A percentile compares a stretch with the other conserved stretches of the same genome.
Evolutionary conservation across 768 basidiomycete genomes (phyloP).

Genomic region (Boletus edulis): DNA sequence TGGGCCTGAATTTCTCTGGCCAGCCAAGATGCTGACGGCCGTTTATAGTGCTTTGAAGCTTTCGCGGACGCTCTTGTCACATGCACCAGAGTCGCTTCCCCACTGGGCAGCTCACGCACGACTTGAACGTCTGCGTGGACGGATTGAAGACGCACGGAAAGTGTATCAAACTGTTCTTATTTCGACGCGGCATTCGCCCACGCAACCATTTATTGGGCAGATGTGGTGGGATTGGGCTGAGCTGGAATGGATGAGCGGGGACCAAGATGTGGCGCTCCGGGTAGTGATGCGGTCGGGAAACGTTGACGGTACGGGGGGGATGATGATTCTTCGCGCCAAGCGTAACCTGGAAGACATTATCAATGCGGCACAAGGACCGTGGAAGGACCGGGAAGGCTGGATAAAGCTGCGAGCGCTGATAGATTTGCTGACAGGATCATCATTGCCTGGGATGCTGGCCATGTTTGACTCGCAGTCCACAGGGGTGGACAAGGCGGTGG

Average conservation of each 20-base stretch:
- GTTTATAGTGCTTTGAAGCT: constrained; percentile 59
- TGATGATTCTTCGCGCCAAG: constrained; percentile 62
- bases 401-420: constrained; percentile 61
- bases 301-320: constrained; percentile 49
- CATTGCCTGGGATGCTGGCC: constrained; percentile 40
- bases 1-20: constrained; percentile 19
- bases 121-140: constrained; percentile 65
- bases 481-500: constrained; percentile 5
- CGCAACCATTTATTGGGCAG: constrained; percentile 36
- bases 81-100: constrained; percentile 50
- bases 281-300: constrained; percentile 55
- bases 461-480: constrained; percentile 34
- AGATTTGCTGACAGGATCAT: constrained; percentile 53
- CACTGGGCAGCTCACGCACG: constrained; percentile 80
- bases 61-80: constrained; percentile 62
- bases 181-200: constrained; percentile 38
- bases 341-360: constrained; percentile 57
- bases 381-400: constrained; percentile 67
- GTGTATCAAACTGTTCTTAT: constrained; percentile 69
- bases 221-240: constrained; percentile 88
- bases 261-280: constrained; percentile 47
- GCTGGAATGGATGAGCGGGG: constrained; percentile 71
- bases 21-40: constrained; percentile 8
- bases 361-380: constrained; percentile 29
- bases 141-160: constrained; percentile 68